Evolutionary conservation across 2,329 filamentous ascomycete species (phyloP).

Genomic region (Lizonia empirigonia): DNA sequence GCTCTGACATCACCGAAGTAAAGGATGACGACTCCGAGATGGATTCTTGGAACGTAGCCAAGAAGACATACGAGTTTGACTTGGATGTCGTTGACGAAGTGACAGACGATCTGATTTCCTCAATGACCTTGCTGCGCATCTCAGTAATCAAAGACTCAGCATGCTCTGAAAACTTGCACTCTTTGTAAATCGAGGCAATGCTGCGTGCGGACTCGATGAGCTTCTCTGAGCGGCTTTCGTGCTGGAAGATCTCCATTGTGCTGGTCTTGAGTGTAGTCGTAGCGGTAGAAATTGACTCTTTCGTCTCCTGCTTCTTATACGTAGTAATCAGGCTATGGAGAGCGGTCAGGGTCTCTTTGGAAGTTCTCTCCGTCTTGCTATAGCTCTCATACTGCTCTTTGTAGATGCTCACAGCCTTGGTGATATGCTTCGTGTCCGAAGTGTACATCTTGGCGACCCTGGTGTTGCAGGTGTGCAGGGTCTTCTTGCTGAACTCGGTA

Average conservation of each 20-base stretch:
- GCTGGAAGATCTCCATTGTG: slow-evolving; percentile 27
- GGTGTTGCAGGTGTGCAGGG: slow-evolving; percentile 56
- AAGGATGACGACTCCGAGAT: slow-evolving; percentile 49
- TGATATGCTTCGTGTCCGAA: slow-evolving; percentile 40
- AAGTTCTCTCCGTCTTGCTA: slow-evolving; percentile 22
- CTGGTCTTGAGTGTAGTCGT: slow-evolving; percentile 26
- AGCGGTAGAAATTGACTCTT: slow-evolving; percentile 26
- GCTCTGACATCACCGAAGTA: slow-evolving; percentile 51
- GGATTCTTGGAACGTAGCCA: slow-evolving; percentile 52
- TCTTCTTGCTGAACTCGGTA: slow-evolving; percentile 30
- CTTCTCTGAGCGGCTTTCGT: slow-evolving; percentile 25
- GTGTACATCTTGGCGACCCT: slow-evolving; percentile 57
- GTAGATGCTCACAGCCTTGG: slow-evolving; percentile 28
- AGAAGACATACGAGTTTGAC: slow-evolving; percentile 42
- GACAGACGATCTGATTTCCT: slow-evolving; percentile 20
- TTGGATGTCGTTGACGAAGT: slow-evolving; percentile 18
- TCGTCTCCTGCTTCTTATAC: slow-evolving; percentile 32
- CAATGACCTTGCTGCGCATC: slow-evolving; percentile 28
- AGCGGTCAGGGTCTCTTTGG: slow-evolving; percentile 25
- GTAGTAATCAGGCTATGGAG: slow-evolving; percentile 24
- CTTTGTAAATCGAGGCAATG: slow-evolving; percentile 29
- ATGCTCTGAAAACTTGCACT: slow-evolving; percentile 25
- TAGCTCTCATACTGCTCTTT: slow-evolving; percentile 25
- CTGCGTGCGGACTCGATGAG: slow-evolving; percentile 28
- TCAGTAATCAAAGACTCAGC: slow-evolving; percentile 24